Evolutionary conservation across 768 basidiomycete species (phyloP), one percentile per base, ranked within the genome.

Genomic region (Tricholoma matsutake): DNA sequence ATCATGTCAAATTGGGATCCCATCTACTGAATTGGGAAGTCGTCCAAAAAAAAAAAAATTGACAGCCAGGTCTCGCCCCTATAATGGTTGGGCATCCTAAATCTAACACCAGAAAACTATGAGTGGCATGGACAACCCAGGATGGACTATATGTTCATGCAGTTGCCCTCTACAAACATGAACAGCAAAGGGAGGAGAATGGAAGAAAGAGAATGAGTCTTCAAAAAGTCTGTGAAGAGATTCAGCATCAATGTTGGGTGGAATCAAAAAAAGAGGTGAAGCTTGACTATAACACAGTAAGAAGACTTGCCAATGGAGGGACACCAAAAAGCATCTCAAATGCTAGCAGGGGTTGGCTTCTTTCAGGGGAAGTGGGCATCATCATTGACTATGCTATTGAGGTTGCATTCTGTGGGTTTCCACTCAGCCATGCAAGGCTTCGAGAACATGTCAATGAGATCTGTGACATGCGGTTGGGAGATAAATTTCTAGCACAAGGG

Each of bases 361-460:
- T 51, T 51, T 4, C 49, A 13, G n/a, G 16, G 9, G 49, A 51
- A 51, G 49, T 51, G 7, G n/a, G 18, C 14, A 13, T 51, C n/a
- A 20, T 51, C n/a, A 51, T 51, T 51, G 49, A 22, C 4, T 51
- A 22, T 51, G 49, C 28, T 22, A 51, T 51, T 29, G 28, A 51
- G 28, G 28, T 29, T 51, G 49, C 49, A 11, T 51, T 13, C 22
- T 49, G 29, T 39, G 70, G 71, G 14, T 73, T 73, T 55, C 72
- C 69, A 8, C 64, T 70, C 14, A 71, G 54, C 43, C 72, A 72
- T 43, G 28, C 39, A 22, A 25, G 61, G 16, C 56, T 76, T n/a
- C 62, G 66, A 43, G 64, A 68, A 41, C 63, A 68, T 60, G 71
- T 68, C 18, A 62, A 73, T 58, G 37, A 64, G 4, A 65, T 71